Conservation (phyloP, 352 stramenopile genomes). For the Globisporangium paroecandrum region DNA sequence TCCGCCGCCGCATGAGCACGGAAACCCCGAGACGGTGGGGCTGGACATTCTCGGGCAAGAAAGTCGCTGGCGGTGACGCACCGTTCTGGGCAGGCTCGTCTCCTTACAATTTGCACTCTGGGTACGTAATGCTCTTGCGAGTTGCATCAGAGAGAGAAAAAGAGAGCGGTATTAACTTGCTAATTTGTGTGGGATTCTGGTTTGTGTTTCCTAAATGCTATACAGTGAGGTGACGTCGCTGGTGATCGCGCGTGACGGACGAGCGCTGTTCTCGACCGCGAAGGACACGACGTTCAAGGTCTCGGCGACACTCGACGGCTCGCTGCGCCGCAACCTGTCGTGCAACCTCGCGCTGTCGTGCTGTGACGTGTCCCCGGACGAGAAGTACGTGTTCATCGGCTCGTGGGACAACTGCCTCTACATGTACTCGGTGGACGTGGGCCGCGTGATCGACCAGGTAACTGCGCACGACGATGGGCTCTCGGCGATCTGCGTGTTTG, state of each 20-base stretch:
- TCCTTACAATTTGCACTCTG: constrained; percentile 62
- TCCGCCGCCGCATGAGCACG: constrained; percentile 68
- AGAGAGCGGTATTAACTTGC: neutral
- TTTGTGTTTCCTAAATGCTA: neutral
- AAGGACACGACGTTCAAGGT: constrained; percentile 82
- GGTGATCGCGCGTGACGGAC: constrained; percentile 51
- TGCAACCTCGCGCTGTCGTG: constrained; percentile 77
- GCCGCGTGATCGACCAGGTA: constrained; percentile 76
- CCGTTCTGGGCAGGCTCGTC: constrained; percentile 65
- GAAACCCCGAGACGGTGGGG: constrained; percentile 66
- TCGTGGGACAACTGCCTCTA: constrained; percentile 84
- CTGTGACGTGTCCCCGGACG: constrained; percentile 72
- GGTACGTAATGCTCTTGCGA: constrained; percentile 28
- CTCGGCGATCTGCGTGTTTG: constrained; percentile 69
- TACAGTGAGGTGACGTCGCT: constrained; percentile 71
- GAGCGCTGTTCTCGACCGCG: constrained; percentile 65
- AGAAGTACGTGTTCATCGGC: constrained; percentile 83
- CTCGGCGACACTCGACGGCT: constrained; percentile 61
- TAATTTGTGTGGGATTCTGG: neutral
- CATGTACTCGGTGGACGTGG: constrained; percentile 86
- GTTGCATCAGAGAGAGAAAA: neutral
- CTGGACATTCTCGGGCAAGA: constrained; percentile 60
- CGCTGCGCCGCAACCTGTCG: constrained; percentile 61
- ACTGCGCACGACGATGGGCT: constrained; percentile 77
- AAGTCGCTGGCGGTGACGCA: constrained; percentile 24